Evolutionary conservation across 352 stramenopile genomes (phyloP), one percentile per base, ranked within the genome.

Genomic region (Blastocystis sp.): DNA sequence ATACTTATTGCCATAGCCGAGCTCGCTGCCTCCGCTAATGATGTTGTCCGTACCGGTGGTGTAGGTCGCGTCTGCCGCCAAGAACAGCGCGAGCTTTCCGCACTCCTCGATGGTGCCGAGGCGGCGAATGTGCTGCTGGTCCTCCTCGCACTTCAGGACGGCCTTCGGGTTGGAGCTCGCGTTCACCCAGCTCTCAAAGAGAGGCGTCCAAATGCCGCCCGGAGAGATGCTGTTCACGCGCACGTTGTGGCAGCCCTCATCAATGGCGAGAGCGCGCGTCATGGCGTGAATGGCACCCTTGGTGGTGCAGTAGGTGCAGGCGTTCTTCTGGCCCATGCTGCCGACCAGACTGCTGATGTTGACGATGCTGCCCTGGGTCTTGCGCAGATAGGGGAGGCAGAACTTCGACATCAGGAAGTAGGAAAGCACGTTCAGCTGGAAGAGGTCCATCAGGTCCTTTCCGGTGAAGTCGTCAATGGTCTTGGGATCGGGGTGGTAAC

Each of bases 221-320:
- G 77, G 77, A 48, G 77, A 87, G 52, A 87, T 77, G 45, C 62
- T 77, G 77, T 87, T 87, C n/a, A 87, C 77, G 71, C 77, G 77
- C 3, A 87, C 77, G 42, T 87, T 87, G 38, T 87, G 3, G 4
- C 40, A 19, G 38, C 62, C 77, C 57, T 87, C 77, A 42, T 87
- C 77, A 69, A 87, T 87, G 57, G 77, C 77, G 24, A 87, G 42
- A 48, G 77, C 77, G 24, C 65, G 62, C 24, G 77, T 87, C 62
- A 87, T 74, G 17, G 77, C 62, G 45, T 87, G 77, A 45, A 87
- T 87, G n/a, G 62, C 77, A 42, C 77, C 77, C 77, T 87, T 87
- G 19, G 77, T 87, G 28, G 77, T 77, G 57, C 77, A 87, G 43
- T 87, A 87, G 43, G 65, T 74, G 65, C 61, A 43, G 24, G 77